phyloP scores from a whole-genome alignment of 345 rosid genomes.

The Boechera retrofracta region DNA sequence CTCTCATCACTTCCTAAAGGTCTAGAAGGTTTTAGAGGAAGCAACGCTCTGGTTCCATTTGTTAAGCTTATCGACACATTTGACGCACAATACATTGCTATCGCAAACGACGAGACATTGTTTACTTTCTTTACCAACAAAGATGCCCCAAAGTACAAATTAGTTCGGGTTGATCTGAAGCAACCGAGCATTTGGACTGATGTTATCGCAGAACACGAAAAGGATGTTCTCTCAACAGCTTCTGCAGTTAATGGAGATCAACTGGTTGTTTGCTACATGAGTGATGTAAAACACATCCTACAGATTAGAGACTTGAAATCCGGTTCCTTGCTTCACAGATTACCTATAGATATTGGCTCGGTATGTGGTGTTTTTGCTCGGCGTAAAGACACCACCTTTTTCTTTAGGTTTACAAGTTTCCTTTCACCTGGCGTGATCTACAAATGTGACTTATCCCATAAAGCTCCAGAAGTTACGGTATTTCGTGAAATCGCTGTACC shows the following conservation, averaged over 20 bases:
- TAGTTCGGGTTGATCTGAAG: conserved; percentile 78
- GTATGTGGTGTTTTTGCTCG: conserved; percentile 68
- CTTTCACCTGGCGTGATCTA: conserved; percentile 87
- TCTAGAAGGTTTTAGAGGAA: conserved; percentile 64
- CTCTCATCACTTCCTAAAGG: conserved; percentile 70
- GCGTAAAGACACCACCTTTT: conserved; percentile 61
- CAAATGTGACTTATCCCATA: conserved; percentile 62
- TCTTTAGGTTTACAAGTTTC: conserved; percentile 80
- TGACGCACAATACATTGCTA: conserved; percentile 61
- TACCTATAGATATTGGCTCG: conserved; percentile 85
- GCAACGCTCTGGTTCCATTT: conserved; percentile 64
- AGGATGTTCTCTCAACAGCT: conserved; percentile 82
- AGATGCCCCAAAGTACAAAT: conserved; percentile 82
- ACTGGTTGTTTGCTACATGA: conserved; percentile 79
- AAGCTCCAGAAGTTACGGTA: conserved; percentile 66
- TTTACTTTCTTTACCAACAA: conserved; percentile 85
- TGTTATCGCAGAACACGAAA: conserved; percentile 71
- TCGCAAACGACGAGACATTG: conserved; percentile 75
- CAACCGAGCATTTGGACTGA: conserved; percentile 82
- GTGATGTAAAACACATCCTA: conserved; percentile 79
- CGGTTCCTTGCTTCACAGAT: conserved; percentile 70
- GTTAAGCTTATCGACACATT: conserved; percentile 75
- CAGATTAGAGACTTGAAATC: conserved; percentile 83
- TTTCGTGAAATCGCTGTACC: conserved; percentile 77
- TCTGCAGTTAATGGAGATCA: conserved; percentile 66